Evolutionary conservation across 768 basidiomycete species (phyloP).

Genomic region (Podaxis rugospora): DNA sequence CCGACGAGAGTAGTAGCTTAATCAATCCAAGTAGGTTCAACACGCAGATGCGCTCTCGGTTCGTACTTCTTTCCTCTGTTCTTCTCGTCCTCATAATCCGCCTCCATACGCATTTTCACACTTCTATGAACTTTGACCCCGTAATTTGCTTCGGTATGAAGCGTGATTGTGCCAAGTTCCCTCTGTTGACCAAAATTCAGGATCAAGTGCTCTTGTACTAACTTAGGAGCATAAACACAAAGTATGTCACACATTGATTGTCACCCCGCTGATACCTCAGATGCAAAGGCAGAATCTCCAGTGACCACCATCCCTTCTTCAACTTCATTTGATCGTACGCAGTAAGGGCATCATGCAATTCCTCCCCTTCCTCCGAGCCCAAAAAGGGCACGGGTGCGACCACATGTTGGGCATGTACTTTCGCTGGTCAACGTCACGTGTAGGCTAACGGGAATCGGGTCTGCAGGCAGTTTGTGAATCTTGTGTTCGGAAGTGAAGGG

Average conservation of each 20-base stretch:
- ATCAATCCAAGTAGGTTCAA: conserved; percentile 21
- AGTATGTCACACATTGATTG: conserved; percentile 30
- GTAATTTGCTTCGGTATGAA: conserved; percentile 37
- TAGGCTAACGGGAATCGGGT: conserved; percentile 20
- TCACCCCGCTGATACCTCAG: conserved; percentile 34
- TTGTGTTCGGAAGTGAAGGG: conserved; percentile 16
- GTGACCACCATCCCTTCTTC: conserved; percentile 56
- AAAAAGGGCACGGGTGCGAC: conserved; percentile 15
- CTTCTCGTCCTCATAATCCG: conserved; percentile 31
- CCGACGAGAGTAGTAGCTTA: neutral
- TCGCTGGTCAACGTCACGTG: conserved; percentile 16
- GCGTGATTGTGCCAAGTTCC: conserved; percentile 32
- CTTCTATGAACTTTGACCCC: conserved; percentile 48
- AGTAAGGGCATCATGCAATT: conserved; percentile 54
- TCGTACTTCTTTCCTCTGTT: conserved; percentile 26
- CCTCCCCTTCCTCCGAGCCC: conserved; percentile 56
- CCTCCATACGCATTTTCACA: conserved; percentile 52
- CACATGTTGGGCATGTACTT: conserved; percentile 13
- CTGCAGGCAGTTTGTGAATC: conserved; percentile 22
- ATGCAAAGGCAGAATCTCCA: conserved; percentile 52
- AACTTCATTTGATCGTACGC: conserved; percentile 56
- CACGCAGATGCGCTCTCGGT: conserved; percentile 19
- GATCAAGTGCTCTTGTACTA: neutral
- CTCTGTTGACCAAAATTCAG: conserved; percentile 17
- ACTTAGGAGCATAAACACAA: conserved; percentile 15